Percentiles rank a stretch among this genome's conserved stretches.
phyloP scores from a whole-genome alignment of 2,329 filamentous ascomycete genomes.

The Fusarium buharicum region DNA sequence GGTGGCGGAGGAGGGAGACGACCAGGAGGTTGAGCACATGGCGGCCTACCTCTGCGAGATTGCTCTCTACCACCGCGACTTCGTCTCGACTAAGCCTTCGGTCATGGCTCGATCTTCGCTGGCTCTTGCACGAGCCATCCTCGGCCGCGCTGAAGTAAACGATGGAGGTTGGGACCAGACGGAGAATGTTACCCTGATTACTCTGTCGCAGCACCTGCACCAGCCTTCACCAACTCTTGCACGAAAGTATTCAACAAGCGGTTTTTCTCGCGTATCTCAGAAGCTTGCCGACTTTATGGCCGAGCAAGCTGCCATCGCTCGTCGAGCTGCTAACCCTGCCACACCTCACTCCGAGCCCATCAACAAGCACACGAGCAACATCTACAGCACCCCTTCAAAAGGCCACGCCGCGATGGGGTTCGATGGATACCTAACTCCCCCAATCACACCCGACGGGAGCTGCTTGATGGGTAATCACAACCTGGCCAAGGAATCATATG shows the following conservation, averaged over 20 bases:
- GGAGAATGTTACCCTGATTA: constrained; percentile 73
- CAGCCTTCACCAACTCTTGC: constrained; percentile 67
- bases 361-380: constrained; percentile 63
- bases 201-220: constrained; percentile 68
- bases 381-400: constrained; percentile 84
- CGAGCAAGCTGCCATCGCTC: constrained; percentile 66
- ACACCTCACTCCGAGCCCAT: constrained; percentile 67
- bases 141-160: constrained; percentile 80
- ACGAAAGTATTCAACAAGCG: constrained; percentile 67
- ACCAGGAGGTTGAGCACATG: constrained; percentile 93
- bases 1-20: constrained; percentile 79
- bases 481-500: constrained; percentile 60
- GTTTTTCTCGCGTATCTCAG: constrained; percentile 64
- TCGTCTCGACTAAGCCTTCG: constrained; percentile 91
- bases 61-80: constrained; percentile 94
- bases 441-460: constrained; percentile 81
- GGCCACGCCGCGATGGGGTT: constrained; percentile 71
- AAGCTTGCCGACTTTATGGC: constrained; percentile 69
- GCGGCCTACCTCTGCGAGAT: constrained; percentile 94
- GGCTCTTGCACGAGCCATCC: constrained; percentile 85
- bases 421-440: constrained; percentile 84
- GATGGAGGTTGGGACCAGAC: constrained; percentile 81
- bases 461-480: constrained; percentile 60
- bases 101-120: constrained; percentile 89
- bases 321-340: constrained; percentile 63